These are phyloP conservation scores for Stereocaulon alpinum DNA, from an alignment of 495 filamentous ascomycete species.

Conservation along the genomic window DNA sequence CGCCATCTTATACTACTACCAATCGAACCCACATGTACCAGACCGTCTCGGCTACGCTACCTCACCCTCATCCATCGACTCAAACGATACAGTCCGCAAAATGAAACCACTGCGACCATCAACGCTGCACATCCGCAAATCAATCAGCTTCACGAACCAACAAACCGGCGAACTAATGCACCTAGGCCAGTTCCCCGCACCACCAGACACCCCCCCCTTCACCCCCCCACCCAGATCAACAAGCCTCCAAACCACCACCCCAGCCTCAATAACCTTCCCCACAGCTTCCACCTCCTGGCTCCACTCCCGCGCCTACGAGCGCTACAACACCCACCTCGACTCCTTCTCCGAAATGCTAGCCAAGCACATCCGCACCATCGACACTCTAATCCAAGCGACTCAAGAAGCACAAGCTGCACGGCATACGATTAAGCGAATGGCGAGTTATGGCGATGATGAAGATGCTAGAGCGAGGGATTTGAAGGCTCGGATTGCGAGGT, in stretches of 20 bases:
- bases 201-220: not conserved
- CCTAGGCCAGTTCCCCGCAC: not conserved
- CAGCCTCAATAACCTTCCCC: slow-evolving; percentile 9
- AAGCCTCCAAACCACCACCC: not conserved
- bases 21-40: not conserved
- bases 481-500: slow-evolving; percentile 8
- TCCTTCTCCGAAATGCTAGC: slow-evolving; percentile 13
- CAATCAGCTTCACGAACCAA: not conserved
- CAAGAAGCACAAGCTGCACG: slow-evolving; percentile 12
- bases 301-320: slow-evolving; percentile 9
- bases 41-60: not conserved
- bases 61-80: not conserved
- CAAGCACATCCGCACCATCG: slow-evolving; percentile 13
- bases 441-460: slow-evolving; percentile 17
- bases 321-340: slow-evolving; percentile 15
- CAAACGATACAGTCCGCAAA: not conserved
- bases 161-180: not conserved
- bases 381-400: slow-evolving; percentile 8
- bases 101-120: not conserved
- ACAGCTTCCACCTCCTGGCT: slow-evolving; percentile 13
- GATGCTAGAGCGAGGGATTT: slow-evolving; percentile 15
- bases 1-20: not conserved
- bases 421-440: slow-evolving; percentile 5
- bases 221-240: not conserved
- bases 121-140: not conserved